phyloP scores from a whole-genome alignment of 2,329 filamentous ascomycete genomes.

The Fusarium ramigenum region DNA sequence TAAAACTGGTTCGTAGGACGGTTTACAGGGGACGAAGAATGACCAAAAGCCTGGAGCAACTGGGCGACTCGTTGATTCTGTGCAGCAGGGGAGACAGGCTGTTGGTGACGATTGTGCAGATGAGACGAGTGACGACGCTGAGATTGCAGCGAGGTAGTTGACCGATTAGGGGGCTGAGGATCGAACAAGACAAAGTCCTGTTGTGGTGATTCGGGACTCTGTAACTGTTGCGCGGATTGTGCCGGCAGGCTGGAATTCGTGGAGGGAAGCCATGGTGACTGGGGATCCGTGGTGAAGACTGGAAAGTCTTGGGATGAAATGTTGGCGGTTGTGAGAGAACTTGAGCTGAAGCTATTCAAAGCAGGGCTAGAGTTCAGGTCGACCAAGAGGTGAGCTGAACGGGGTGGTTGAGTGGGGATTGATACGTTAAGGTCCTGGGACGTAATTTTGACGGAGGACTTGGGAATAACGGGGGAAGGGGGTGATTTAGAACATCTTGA shows the following conservation, averaged over 20 bases:
- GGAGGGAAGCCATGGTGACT: slow-evolving; percentile 83
- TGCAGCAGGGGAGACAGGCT: slow-evolving; percentile 50
- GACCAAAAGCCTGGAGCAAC: slow-evolving; percentile 67
- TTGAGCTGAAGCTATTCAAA: slow-evolving; percentile 65
- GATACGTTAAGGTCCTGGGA: slow-evolving; percentile 53
- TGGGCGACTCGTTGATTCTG: slow-evolving; percentile 69
- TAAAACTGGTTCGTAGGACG: slow-evolving; percentile 71
- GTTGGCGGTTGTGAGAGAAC: slow-evolving; percentile 66
- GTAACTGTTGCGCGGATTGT: slow-evolving; percentile 65
- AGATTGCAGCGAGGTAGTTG: slow-evolving; percentile 51
- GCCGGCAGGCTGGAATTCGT: slow-evolving; percentile 71
- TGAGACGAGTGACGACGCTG: slow-evolving; percentile 58
- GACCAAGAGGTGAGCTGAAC: slow-evolving; percentile 65
- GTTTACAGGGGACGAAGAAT: slow-evolving; percentile 63
- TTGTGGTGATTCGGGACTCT: slow-evolving; percentile 60
- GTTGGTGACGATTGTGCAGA: slow-evolving; percentile 57
- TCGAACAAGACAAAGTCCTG: slow-evolving; percentile 85
- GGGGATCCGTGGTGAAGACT: slow-evolving; percentile 87
- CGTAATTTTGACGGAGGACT: slow-evolving; percentile 62
- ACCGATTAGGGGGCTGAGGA: slow-evolving; percentile 51
- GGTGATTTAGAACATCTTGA: slow-evolving; percentile 69
- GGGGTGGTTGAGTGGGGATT: slow-evolving; percentile 58
- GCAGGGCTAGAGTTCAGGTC: slow-evolving; percentile 75
- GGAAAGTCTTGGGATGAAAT: slow-evolving; percentile 72
- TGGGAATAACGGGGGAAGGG: slow-evolving; percentile 50